Percentiles rank a stretch among this genome's conserved stretches.
phyloP scores from a whole-genome alignment of 352 stramenopile genomes.

The Phytophthora idaei region DNA sequence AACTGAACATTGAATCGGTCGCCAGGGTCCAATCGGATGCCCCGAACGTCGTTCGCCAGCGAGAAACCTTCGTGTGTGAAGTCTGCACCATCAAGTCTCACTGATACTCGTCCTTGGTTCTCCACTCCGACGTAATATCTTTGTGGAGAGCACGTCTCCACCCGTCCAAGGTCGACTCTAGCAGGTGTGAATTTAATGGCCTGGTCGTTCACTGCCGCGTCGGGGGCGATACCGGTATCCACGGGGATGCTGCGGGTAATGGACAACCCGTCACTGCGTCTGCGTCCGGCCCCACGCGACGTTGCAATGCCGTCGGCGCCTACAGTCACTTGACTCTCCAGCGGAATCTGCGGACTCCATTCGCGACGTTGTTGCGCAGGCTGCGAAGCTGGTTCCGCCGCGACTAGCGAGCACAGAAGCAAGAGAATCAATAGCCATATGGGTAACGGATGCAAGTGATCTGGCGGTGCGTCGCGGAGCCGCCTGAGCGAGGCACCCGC shows the following conservation, averaged over 20 bases:
- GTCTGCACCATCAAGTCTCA: conserved; percentile 46
- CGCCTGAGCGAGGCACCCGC: conserved; percentile 8
- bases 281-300: conserved; percentile 29
- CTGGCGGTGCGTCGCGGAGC: conserved; percentile 13
- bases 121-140: conserved; percentile 40
- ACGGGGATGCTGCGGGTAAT: conserved; percentile 40
- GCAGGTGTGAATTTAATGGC: conserved; percentile 46
- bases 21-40: conserved; percentile 40
- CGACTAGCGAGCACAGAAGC: conserved; percentile 19
- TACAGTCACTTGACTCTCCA: conserved; percentile 30
- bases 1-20: conserved; percentile 46
- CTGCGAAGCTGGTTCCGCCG: conserved; percentile 8
- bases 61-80: conserved; percentile 54
- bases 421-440: conserved; percentile 17
- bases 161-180: conserved; percentile 43
- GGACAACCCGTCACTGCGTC: conserved; percentile 41
- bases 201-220: conserved; percentile 23
- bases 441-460: conserved; percentile 1
- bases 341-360: conserved; percentile 10
- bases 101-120: conserved; percentile 37
- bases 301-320: conserved; percentile 26
- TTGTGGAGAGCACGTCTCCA: conserved; percentile 42
- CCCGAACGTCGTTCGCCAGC: conserved; percentile 41
- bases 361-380: conserved; percentile 9
- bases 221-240: conserved; percentile 3